Percentiles rank a stretch among this genome's conserved stretches.
phyloP scores from a whole-genome alignment of 345 rosid genomes.

The Eucalyptus grandis region DNA sequence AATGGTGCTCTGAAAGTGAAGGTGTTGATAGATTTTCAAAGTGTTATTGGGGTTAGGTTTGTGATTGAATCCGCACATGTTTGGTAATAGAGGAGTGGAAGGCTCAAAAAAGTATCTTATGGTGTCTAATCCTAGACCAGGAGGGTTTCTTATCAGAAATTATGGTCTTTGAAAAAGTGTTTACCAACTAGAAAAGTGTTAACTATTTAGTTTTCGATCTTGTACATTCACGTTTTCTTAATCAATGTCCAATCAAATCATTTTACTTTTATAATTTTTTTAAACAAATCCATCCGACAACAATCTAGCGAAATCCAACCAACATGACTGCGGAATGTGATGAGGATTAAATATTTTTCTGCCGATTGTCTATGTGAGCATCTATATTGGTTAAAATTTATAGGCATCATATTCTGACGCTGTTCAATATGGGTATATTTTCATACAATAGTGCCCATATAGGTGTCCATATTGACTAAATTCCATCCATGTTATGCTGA shows the following conservation, averaged over 20 bases:
- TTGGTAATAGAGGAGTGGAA: background rate
- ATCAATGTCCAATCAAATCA: background rate
- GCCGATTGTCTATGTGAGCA: background rate
- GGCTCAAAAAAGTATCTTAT: background rate
- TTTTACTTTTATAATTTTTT: background rate
- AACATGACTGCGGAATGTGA: background rate
- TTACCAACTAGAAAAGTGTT: background rate
- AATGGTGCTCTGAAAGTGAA: background rate
- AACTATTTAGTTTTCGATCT: background rate
- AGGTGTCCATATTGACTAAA: background rate
- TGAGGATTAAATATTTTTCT: background rate
- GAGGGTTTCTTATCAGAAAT: background rate
- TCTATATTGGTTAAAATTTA: background rate
- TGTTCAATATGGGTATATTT: background rate
- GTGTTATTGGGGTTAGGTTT: background rate
- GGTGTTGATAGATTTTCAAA: background rate
- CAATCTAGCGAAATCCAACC: background rate
- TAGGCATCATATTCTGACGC: background rate
- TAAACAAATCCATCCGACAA: background rate
- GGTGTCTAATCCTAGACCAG: background rate
- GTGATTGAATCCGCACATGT: background rate
- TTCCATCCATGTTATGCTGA: background rate
- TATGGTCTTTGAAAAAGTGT: background rate
- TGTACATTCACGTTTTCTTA: background rate
- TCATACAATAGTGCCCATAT: background rate